These are phyloP conservation scores for Panaeolus papilionaceus DNA, from an alignment of 768 basidiomycete genomes.

Conservation along the genomic window DNA sequence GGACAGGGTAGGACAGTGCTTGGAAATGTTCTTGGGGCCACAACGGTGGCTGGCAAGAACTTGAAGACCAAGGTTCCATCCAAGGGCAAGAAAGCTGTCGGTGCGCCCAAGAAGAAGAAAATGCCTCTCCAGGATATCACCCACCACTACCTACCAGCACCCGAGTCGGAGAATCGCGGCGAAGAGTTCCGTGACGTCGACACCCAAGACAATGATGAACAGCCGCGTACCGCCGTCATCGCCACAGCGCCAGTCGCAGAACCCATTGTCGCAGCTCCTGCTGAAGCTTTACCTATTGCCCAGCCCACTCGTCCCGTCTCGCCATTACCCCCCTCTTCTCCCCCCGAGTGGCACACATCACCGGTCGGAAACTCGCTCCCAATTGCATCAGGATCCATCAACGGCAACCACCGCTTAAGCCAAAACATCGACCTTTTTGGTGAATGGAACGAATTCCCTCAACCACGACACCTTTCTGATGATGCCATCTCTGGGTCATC, in stretches of 20 bases:
- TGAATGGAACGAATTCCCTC: constrained; percentile 1
- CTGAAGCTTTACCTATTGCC: background rate
- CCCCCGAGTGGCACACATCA: constrained; percentile 29
- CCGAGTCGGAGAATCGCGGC: constrained; percentile 36
- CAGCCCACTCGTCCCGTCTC: constrained; percentile 26
- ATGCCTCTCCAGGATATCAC: constrained; percentile 43
- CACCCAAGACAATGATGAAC: background rate
- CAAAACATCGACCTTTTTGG: constrained; percentile 4
- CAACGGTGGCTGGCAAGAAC: constrained; percentile 11
- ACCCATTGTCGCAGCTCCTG: background rate
- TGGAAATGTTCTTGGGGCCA: constrained; percentile 15
- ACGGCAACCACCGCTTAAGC: constrained; percentile 6
- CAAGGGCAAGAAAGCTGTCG: constrained; percentile 29
- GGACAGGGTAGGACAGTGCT: constrained; percentile 12
- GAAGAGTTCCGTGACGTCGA: constrained; percentile 22
- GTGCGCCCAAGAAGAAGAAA: constrained; percentile 34
- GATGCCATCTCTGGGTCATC: constrained; percentile 17
- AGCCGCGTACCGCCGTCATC: constrained; percentile 9
- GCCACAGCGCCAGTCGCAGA: constrained; percentile 12
- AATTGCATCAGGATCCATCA: constrained; percentile 7
- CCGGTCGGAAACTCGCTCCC: background rate
- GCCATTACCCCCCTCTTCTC: constrained; percentile 43
- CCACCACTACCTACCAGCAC: constrained; percentile 34
- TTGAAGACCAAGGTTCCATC: constrained; percentile 29
- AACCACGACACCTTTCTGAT: background rate